These are phyloP conservation scores for Beauveria caledonica DNA, from an alignment of 2,329 filamentous ascomycete species.

Conservation along the genomic window DNA sequence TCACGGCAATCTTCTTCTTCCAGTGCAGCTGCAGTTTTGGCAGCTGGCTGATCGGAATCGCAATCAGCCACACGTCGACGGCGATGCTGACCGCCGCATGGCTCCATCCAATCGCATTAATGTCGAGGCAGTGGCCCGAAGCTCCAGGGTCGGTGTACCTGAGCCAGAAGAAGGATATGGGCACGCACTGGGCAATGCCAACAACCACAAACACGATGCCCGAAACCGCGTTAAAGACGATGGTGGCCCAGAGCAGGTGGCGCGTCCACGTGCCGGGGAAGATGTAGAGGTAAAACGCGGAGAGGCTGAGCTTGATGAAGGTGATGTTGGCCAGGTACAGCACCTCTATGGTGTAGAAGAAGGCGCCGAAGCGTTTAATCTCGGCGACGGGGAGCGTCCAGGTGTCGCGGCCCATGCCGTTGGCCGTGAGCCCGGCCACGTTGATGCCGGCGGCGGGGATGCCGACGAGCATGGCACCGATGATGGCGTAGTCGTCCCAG, in stretches of 20 bases:
- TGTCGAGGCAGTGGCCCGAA: constrained; percentile 38
- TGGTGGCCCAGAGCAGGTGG: constrained; percentile 32
- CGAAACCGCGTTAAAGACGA: constrained; percentile 31
- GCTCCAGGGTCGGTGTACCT: constrained; percentile 37
- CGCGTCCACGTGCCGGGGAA: constrained; percentile 36
- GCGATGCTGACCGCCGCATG: constrained; percentile 44
- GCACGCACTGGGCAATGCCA: constrained; percentile 42
- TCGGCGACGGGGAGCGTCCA: constrained; percentile 37
- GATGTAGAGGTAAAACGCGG: constrained; percentile 48
- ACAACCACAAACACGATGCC: constrained; percentile 36
- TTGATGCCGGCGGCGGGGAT: constrained; percentile 25
- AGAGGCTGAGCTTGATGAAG: constrained; percentile 41
- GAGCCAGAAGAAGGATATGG: constrained; percentile 44
- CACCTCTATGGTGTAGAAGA: constrained; percentile 34
- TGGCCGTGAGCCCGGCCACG: constrained; percentile 22
- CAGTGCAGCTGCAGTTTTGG: constrained; percentile 33
- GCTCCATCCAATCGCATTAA: constrained; percentile 41
- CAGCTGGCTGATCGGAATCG: constrained; percentile 40
- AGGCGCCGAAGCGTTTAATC: constrained; percentile 35
- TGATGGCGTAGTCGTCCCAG: constrained; percentile 31
- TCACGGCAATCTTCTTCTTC: constrained; percentile 40
- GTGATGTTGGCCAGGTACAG: constrained; percentile 40
- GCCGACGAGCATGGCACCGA: constrained; percentile 20
- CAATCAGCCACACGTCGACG: constrained; percentile 44
- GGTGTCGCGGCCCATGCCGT: constrained; percentile 44